phyloP scores from a whole-genome alignment of 805 yeast genomes.

The Hermanozyma aechmeae region DNA sequence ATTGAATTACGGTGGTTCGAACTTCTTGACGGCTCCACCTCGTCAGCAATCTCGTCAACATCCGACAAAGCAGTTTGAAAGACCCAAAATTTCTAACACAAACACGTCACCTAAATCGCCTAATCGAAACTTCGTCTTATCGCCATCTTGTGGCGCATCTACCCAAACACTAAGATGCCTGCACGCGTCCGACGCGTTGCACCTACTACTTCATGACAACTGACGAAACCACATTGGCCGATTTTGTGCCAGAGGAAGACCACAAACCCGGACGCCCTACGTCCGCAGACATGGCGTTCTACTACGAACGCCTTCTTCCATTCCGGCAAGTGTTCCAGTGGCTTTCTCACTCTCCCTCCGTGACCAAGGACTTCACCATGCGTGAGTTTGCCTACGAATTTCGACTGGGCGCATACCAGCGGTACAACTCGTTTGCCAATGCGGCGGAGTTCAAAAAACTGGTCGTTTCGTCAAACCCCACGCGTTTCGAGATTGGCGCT shows the following conservation, averaged over 20 bases:
- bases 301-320: conserved; percentile 66
- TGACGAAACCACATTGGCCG: no score
- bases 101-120: no score
- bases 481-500: conserved; percentile 93
- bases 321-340: conserved; percentile 75
- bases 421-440: conserved; percentile 69
- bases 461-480: conserved; percentile 67
- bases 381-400: conserved; percentile 92
- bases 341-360: conserved; percentile 78
- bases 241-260: neutral
- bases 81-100: no score
- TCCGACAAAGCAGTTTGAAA: no score
- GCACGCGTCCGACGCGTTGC: no score
- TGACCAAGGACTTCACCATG: conserved; percentile 69
- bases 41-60: no score
- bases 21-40: no score
- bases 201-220: no score
- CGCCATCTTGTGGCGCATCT: no score
- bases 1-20: no score
- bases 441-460: conserved; percentile 70
- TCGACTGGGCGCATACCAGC: conserved; percentile 78
- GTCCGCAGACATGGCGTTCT: conserved; percentile 59
- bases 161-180: no score
- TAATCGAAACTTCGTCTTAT: no score
- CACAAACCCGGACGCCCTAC: conserved; percentile 20